Evolutionary conservation across 2,329 filamentous ascomycete species (phyloP).

Genomic region (Aspergillus ruber): DNA sequence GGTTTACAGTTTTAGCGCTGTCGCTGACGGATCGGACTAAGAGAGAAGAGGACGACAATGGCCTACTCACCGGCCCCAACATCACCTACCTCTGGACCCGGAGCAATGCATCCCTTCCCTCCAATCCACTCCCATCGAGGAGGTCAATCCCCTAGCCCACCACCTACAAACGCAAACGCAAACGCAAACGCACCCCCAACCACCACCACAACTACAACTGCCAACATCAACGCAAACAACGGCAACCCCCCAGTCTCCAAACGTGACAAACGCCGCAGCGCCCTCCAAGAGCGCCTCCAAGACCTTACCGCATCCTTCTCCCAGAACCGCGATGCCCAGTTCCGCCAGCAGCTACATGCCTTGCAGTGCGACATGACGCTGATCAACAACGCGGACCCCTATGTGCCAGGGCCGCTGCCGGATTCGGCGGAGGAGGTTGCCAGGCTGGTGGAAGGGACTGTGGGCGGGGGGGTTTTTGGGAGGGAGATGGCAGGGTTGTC

Average conservation of each 20-base stretch:
- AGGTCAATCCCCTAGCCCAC: not conserved
- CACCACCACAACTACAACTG: slow-evolving; percentile 21
- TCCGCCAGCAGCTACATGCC: slow-evolving; percentile 81
- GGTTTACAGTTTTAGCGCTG: slow-evolving; percentile 1
- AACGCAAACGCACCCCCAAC: not conserved
- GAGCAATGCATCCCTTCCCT: slow-evolving; percentile 7
- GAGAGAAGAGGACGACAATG: slow-evolving; percentile 5
- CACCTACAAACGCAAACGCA: not conserved
- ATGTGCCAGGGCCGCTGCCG: slow-evolving; percentile 62
- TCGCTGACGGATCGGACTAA: not conserved
- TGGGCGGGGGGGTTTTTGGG: slow-evolving; percentile 55
- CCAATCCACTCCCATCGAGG: not conserved
- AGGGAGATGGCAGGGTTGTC: slow-evolving; percentile 61
- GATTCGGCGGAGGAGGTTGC: slow-evolving; percentile 61
- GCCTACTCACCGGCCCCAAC: slow-evolving; percentile 16
- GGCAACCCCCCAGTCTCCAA: slow-evolving; percentile 57
- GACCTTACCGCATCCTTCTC: slow-evolving; percentile 71
- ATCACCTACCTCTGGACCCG: slow-evolving; percentile 11
- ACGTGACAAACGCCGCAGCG: slow-evolving; percentile 81
- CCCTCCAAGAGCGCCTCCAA: slow-evolving; percentile 70
- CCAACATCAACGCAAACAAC: slow-evolving; percentile 15
- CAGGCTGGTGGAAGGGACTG: slow-evolving; percentile 53
- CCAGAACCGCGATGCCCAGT: slow-evolving; percentile 73
- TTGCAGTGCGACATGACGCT: slow-evolving; percentile 87
- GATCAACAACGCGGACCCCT: slow-evolving; percentile 78